Evolutionary conservation across 495 filamentous ascomycete species (phyloP), one percentile per base, ranked within the genome.

Genomic region (Penicilliopsis zonata): DNA sequence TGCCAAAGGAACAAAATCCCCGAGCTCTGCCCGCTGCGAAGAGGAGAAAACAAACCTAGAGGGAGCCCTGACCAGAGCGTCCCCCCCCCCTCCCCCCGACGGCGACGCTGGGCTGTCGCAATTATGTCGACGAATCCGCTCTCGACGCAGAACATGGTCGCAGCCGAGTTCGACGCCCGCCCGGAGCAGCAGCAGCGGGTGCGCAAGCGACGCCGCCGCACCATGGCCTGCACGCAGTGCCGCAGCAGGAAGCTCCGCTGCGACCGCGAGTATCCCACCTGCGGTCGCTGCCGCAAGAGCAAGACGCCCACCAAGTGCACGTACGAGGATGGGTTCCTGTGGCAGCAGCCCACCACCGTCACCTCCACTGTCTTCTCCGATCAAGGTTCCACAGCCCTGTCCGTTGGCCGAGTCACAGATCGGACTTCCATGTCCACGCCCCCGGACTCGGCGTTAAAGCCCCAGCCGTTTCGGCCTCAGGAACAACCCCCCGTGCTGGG

Each of bases 221-320:
- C 59, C 5, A 52, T 60, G 40, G 50, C 59, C 12, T 65, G 63
- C 41, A 56, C 54, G 24, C 54, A 67, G 31, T 82, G 78, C 37
- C 76, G 78, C 40, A 67, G 67, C 36, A 59, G 77, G 33, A 83
- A 83, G 53, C 69, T 81, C 43, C 75, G 72, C 44, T 83, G 78
- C 50, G 74, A 81, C 45, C 70, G 76, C 26, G 63, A 67, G 24
- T 76, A 73, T 48, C 76, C 78, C 13, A 46, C 55, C 1, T 82
- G 78, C 41, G 63, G 69, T 28, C 76, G 80, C 27, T 82, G 78
- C 44, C 46, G 51, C 30, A 76, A 77, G 49, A 55, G 58, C 52
- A 55, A 52, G 34, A 51, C 53, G 5, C 52, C 58, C 20, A 46
- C 38, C 25, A 50, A 54, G 31, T 66, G 61, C 33, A 58, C 54